Evolutionary conservation across 176 grass and related monocot species (phyloP), one percentile per base, ranked within the genome.

Genomic region (Bolboschoenus planiculmis): DNA sequence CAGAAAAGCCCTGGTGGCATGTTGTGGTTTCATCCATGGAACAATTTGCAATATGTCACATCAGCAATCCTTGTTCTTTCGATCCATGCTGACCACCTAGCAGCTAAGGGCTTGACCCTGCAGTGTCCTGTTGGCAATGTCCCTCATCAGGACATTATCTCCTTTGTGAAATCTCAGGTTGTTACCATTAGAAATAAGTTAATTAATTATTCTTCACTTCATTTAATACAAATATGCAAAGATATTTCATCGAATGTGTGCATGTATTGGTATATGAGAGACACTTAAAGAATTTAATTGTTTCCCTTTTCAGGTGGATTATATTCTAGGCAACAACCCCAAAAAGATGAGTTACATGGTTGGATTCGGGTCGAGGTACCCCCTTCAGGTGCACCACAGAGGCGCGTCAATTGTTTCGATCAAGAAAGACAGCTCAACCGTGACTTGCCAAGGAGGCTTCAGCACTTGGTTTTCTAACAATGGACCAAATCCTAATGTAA

Each of bases 281-380:
- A 83, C 36, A 47, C 57, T 57, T 13, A 83, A 24, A 29, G 24
- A 83, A 50, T 27, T 16, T 9, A 13, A 6, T 53, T 70, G 16
- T 11, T 80, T 29, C 2, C 43, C 11, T 34, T 53, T 65, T 9
- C 80, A 93, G 87, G 83, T 83, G 35, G 72, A 94, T 62, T 97
- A 97, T 77, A 89, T 97, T 81, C 85, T 97, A 0, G 90, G 95
- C 1, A 30, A 7, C 5, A 97, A 94, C 68, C 92, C 90, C 0
- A 84, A 78, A 76, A 10, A 34, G 81, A 89, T 87, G 88, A 97
- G 95, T 89, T 94, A 97, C 90, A 91, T 97, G 95, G 88, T 94
- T n/a, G 95, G 95, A 14, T 85, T 85, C 1, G 90, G 90, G 0
- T 11, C 24, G 2, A 61, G 55, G 10, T 94, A 77, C 57, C 90